Evolutionary conservation across 345 rosid genomes (phyloP).

Genomic region (Salix viminalis): DNA sequence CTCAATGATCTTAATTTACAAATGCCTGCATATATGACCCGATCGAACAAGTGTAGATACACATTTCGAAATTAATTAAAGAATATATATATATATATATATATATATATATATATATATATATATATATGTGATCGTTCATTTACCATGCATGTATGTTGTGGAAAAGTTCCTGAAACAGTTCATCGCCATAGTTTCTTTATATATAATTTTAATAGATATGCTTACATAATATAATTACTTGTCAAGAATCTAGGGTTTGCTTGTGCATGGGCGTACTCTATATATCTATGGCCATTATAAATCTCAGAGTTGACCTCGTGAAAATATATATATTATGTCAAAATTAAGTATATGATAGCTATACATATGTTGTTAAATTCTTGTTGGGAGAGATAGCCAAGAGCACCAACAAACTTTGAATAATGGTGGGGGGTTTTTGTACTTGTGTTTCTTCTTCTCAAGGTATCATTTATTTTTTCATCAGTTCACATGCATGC

Average conservation of each 20-base stretch:
- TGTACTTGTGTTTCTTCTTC: neutral
- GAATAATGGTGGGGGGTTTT: slow-evolving; percentile 18
- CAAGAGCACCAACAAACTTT: slow-evolving; percentile 48
- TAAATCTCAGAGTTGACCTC: slow-evolving; percentile 34
- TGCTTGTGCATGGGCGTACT: slow-evolving; percentile 37
- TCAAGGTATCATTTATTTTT: neutral
- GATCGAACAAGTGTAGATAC: no score
- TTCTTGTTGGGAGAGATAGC: slow-evolving; percentile 38
- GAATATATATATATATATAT: neutral
- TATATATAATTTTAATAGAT: slow-evolving; percentile 3
- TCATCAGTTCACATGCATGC: neutral
- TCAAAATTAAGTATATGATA: neutral
- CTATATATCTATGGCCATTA: slow-evolving; percentile 5
- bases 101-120: neutral
- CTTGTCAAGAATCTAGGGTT: slow-evolving; percentile 33
- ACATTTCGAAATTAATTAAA: no score
- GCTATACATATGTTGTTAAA: slow-evolving; percentile 36
- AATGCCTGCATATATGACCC: no score
- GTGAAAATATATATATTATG: neutral
- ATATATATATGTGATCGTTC: slow-evolving; percentile 3
- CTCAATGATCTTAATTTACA: neutral
- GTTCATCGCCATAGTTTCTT: neutral
- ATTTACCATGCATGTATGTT: slow-evolving; percentile 15
- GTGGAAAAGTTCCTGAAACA: slow-evolving; percentile 13
- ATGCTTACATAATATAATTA: slow-evolving; percentile 23